These are phyloP conservation scores for Heracleum sosnowskyi DNA, from an alignment of 129 eudicot species.

Conservation along the genomic window DNA sequence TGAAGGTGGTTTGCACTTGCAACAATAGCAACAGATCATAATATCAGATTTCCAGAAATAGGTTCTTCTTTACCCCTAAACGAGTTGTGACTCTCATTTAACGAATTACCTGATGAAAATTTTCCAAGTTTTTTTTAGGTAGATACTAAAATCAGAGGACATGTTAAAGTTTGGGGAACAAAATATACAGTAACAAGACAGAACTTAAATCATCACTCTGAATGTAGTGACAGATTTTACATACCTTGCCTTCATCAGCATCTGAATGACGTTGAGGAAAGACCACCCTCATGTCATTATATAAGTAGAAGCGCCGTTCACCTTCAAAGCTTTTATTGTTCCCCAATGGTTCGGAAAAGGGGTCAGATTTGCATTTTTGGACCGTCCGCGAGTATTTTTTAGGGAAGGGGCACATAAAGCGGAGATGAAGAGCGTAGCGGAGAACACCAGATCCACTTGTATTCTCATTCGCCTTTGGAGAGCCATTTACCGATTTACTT, in stretches of 20 bases:
- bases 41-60: not conserved
- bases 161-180: not conserved
- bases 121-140: not conserved
- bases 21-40: not conserved
- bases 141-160: not conserved
- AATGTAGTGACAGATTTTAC: not conserved
- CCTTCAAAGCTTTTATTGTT: constrained; percentile 26
- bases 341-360: constrained; percentile 40
- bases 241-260: constrained; percentile 99
- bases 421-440: constrained; percentile 92
- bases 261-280: constrained; percentile 99
- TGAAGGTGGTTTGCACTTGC: not conserved
- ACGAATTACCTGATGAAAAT: not conserved
- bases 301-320: constrained; percentile 80
- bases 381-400: constrained; percentile 43
- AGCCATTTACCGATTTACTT: constrained; percentile 25
- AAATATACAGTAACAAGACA: not conserved
- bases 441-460: constrained; percentile 56
- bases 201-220: not conserved
- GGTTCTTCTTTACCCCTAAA: not conserved
- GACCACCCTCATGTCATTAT: constrained; percentile 91
- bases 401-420: constrained; percentile 61
- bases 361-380: constrained; percentile 54
- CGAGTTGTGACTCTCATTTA: not conserved
- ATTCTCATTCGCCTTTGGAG: constrained; percentile 58